phyloP scores from a whole-genome alignment of 2,329 filamentous ascomycete species.

The Botrytis pseudocinerea region DNA sequence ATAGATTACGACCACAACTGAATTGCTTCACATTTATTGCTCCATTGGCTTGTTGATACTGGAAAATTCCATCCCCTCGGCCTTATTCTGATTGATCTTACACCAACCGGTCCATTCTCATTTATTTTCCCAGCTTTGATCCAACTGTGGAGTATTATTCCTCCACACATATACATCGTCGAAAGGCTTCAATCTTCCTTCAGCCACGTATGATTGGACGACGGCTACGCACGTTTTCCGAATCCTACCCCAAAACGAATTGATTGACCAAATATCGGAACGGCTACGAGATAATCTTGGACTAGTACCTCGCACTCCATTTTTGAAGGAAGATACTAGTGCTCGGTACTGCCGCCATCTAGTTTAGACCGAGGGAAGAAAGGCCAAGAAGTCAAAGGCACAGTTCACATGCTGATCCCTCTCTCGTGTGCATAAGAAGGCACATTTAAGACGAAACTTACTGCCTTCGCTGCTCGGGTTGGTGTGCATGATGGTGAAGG shows the following conservation, averaged over 20 bases:
- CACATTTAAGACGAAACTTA: background rate
- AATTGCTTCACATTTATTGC: background rate
- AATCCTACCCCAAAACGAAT: background rate
- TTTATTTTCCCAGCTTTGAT: constrained; percentile 1
- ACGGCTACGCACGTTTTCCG: background rate
- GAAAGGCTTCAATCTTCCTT: background rate
- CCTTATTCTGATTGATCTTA: background rate
- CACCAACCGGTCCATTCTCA: background rate
- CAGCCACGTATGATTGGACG: background rate
- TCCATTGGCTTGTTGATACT: background rate
- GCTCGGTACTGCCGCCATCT: background rate
- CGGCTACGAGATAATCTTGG: background rate
- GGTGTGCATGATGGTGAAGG: background rate
- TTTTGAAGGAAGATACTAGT: background rate
- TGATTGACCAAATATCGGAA: background rate
- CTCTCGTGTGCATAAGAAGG: background rate
- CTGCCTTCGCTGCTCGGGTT: background rate
- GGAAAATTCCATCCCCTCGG: background rate
- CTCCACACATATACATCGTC: background rate
- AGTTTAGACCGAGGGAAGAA: background rate
- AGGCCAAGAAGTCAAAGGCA: background rate
- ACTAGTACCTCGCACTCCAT: constrained; percentile 5
- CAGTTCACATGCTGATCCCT: constrained; percentile 1
- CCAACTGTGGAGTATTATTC: background rate
- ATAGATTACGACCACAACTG: background rate